Base-by-base conservation (phyloP, 305 asterid genomes). In the Fraxinus baroniana region DNA sequence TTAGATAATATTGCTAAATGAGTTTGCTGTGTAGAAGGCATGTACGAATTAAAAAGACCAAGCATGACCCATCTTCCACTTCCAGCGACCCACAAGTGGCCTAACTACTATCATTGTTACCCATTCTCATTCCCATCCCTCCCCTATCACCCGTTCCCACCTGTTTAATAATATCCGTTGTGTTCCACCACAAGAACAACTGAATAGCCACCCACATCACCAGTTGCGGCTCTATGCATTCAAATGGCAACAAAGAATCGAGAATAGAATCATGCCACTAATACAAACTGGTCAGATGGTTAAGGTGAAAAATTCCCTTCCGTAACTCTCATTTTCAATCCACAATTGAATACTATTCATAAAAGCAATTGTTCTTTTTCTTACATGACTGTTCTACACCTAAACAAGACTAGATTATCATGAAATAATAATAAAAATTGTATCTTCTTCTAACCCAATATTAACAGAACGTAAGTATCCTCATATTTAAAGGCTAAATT, bases 281-380 rank as follows among this genome's bases (percentile, higher is more conserved):
- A n/a, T 22, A 22, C 22, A 26, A 62, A 62, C 32, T 6, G 28
- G 71, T 62, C 71, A 62, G 73, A 26, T 64, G 32, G 35, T 64
- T 10, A 10, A 12, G 33, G 2, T 26, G 33, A 22, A 64, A 22
- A 22, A 24, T 8, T 8, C 7, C 33, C 72, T 24, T 24, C 72
- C 72, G 24, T 64, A 12, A 64, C 72, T 20, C 32, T 28, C 22
- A 33, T 79, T 77, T 52, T 52, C 46, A 70, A 15, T 72, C 64
- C 78, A 77, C 82, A 49, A 35, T 17, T 32, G 39, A 77, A 55
- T 70, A 74, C 49, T 74, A 52, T 83, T 78, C 18, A 20, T n/a
- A 24, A 64, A 60, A 0, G 77, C 30, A 76, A 41, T 39, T 26
- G n/a, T 17, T 55, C 35, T 57, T n/a, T 44, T 32, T 70, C 26